Evolutionary conservation across 2,329 filamentous ascomycete genomes (phyloP), one percentile per base, ranked within the genome.

Genomic region (Atkinsonella hypoxylon): DNA sequence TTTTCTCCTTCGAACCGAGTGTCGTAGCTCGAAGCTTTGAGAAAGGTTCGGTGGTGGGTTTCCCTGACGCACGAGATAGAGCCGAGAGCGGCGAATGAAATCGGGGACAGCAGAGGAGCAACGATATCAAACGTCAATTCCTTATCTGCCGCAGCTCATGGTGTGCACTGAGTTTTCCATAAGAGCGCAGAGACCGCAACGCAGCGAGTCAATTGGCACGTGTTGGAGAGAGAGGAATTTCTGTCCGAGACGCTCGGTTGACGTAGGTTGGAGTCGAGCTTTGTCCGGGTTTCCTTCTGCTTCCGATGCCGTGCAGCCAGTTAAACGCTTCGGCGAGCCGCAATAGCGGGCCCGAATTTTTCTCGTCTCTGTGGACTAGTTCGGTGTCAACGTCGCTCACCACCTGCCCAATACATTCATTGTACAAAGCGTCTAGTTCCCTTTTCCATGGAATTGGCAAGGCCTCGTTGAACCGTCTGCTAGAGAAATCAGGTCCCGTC

Each of bases 101-200:
- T 46, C 44, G 44, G 44, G 11, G 18, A 11, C 17, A 18, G 12
- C 17, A 11, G 12, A 15, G 43, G 26, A 8, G 32, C 34, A 41
- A 26, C 10, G 7, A 22, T 10, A 34, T 39, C 30, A 48, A 11
- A 36, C 12, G 10, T 31, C 18, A 34, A 42, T 18, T n/a, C 10
- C 12, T 32, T 61, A 63, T 46, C 51, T 51, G 49, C 55, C 59
- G 55, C 53, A 56, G 63, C 57, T 62, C 65, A 66, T 67, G 60
- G 51, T 64, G 60, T 57, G 56, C 56, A 59, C 26, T 26, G 26
- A 26, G 26, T 7, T 26, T 26, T 26, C 26, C 26, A 26, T 26
- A 55, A 56, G 62, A 59, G 58, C 57, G 53, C 54, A 55, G 52
- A 58, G 53, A 58, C 55, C 48, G 56, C 36, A 52, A 44, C 45